Percentiles rank a stretch among this genome's conserved stretches.
Evolutionary conservation across 306 rosid species (phyloP).

Genomic region (Medicago arabica): DNA sequence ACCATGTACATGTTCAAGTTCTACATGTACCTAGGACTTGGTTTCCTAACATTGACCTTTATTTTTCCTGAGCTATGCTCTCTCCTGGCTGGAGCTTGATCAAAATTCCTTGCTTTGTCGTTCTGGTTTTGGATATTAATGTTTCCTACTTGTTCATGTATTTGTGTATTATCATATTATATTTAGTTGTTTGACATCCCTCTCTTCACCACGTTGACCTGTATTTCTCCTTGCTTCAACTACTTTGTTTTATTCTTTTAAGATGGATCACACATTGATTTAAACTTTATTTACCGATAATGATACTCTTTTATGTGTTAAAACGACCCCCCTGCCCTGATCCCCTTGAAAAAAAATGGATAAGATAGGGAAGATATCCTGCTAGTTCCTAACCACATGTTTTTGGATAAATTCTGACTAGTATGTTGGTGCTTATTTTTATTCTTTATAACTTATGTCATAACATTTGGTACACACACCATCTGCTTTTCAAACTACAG

Average conservation of each 20-base stretch:
- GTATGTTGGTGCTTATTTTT: conserved; percentile 20
- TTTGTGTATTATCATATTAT: background rate
- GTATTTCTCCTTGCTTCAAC: background rate
- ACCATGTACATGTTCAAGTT: conserved; percentile 17
- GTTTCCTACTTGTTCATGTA: background rate
- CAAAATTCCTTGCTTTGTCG: conserved; percentile 20
- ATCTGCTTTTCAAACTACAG: conserved; percentile 26
- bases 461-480: conserved; percentile 12
- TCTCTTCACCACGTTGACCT: conserved; percentile 21
- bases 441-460: conserved; percentile 2
- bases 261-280: background rate
- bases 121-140: conserved; percentile 19
- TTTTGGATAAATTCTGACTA: conserved; percentile 19
- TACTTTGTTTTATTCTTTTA: conserved; percentile 1
- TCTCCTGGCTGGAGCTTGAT: conserved; percentile 13
- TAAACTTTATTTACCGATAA: conserved; percentile 1
- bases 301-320: background rate
- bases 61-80: conserved; percentile 17
- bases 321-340: background rate
- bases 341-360: background rate
- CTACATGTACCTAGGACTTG: background rate
- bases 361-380: conserved; percentile 4
- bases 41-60: conserved; percentile 6
- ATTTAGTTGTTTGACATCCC: conserved; percentile 28
- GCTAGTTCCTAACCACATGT: conserved; percentile 26